phyloP scores from a whole-genome alignment of 75 land plant genomes.

The Isoetes taiwanensis region DNA sequence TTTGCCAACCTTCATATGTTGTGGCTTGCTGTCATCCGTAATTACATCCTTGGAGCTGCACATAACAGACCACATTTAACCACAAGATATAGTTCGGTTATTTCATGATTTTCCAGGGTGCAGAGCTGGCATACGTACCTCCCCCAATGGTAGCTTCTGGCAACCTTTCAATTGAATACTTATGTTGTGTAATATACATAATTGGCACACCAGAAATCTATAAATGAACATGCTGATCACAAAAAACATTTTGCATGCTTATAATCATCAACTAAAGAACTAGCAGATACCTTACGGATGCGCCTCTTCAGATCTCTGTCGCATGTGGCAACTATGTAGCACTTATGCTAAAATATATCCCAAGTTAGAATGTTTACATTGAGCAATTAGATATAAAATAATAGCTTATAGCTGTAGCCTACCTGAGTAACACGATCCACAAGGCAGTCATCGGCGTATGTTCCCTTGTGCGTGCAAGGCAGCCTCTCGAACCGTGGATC shows the following conservation, averaged over 20 bases:
- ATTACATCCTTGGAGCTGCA: too few relatives aligned
- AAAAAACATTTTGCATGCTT: too few relatives aligned
- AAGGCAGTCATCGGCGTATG: slow-evolving; percentile 97
- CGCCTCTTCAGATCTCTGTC: slow-evolving; percentile 92
- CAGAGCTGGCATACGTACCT: too few relatives aligned
- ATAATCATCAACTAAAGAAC: too few relatives aligned
- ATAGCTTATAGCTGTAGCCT: too few relatives aligned
- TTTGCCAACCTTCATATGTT: too few relatives aligned
- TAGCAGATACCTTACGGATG: slow-evolving; percentile 85
- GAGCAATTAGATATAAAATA: neutral
- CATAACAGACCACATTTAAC: too few relatives aligned
- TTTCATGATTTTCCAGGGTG: too few relatives aligned
- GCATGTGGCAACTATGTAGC: slow-evolving; percentile 95
- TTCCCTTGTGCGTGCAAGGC: slow-evolving; percentile 82
- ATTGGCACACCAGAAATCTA: slow-evolving; percentile 94
- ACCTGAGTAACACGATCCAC: slow-evolving; percentile 89
- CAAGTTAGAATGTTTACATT: neutral
- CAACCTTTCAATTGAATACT: slow-evolving; percentile 87
- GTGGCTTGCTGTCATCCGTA: too few relatives aligned
- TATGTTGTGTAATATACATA: slow-evolving; percentile 80
- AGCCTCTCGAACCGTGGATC: slow-evolving; percentile 86
- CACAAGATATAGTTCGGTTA: too few relatives aligned
- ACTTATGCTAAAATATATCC: slow-evolving; percentile 50
- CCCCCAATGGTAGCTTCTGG: slow-evolving; percentile 98
- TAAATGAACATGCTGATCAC: too few relatives aligned